A percentile compares a stretch with the other conserved stretches of the same genome.
These are phyloP conservation scores for Acacia confusa DNA, from an alignment of 306 rosid genomes.

Conservation along the genomic window DNA sequence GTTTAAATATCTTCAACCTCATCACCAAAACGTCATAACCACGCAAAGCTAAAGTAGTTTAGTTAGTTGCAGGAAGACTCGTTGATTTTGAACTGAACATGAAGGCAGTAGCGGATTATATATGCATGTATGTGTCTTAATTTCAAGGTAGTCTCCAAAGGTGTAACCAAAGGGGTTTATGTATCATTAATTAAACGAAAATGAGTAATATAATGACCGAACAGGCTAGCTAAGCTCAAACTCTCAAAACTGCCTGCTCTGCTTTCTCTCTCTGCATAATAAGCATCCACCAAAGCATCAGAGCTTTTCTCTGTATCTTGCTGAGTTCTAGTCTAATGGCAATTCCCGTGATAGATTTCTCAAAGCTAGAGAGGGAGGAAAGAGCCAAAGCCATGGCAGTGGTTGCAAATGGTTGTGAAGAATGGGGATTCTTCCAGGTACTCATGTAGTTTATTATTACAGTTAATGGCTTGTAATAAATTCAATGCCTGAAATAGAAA, in stretches of 20 bases:
- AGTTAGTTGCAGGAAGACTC: conserved; percentile 13
- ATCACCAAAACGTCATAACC: neutral
- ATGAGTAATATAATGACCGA: neutral
- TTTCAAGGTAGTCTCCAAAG: too few relatives aligned
- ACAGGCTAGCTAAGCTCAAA: conserved; percentile 27
- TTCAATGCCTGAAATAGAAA: too few relatives aligned
- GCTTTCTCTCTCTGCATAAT: conserved; percentile 2
- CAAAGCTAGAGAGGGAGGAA: conserved; percentile 75
- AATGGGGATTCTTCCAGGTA: conserved; percentile 99
- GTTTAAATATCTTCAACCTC: conserved; percentile 43
- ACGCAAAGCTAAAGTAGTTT: conserved; percentile 5
- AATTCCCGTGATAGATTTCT: conserved; percentile 91
- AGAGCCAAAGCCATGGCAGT: conserved; percentile 73
- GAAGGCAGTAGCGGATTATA: neutral
- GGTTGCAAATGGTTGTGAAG: conserved; percentile 86
- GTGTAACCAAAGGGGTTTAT: too few relatives aligned
- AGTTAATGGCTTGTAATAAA: neutral
- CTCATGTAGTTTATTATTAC: neutral
- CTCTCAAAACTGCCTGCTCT: neutral
- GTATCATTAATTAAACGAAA: too few relatives aligned
- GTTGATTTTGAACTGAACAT: neutral
- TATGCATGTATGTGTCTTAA: too few relatives aligned
- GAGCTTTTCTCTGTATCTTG: conserved; percentile 2
- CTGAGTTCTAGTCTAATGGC: conserved; percentile 31
- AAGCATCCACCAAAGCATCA: neutral